A percentile compares a stretch with the other conserved stretches of the same genome.
Conservation (phyloP, 2,329 filamentous ascomycete species). For the Sporothrix humicola region DNA sequence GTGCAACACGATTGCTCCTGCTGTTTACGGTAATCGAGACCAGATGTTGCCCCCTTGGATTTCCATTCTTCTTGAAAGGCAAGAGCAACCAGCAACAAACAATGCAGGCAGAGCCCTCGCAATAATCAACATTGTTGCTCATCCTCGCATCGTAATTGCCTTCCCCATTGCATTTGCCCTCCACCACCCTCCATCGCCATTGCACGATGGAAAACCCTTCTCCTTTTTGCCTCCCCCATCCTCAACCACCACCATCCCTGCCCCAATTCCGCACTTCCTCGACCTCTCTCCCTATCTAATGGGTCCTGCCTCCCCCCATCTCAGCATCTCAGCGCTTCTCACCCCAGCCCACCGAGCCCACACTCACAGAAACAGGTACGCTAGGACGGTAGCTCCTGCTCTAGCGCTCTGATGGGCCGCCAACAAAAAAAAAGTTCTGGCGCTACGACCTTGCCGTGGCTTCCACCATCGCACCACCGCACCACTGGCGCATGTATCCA, state of each 20-base stretch:
- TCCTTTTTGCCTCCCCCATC: constrained; percentile 5
- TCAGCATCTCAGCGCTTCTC: neutral
- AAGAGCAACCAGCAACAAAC: neutral
- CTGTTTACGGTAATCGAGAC: constrained; percentile 7
- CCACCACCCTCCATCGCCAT: neutral
- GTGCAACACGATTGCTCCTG: constrained; percentile 11
- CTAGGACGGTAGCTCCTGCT: constrained; percentile 25
- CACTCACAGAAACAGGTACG: constrained; percentile 22
- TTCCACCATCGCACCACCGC: constrained; percentile 10
- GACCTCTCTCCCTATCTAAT: constrained; percentile 13
- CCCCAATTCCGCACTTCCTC: neutral
- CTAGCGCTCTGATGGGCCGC: constrained; percentile 11
- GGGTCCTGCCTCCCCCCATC: neutral
- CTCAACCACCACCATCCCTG: neutral
- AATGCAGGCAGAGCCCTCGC: neutral
- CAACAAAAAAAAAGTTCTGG: constrained; percentile 22
- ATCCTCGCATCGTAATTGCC: neutral
- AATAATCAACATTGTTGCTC: neutral
- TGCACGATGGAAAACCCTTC: neutral
- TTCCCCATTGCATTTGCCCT: neutral
- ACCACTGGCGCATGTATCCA: constrained; percentile 22
- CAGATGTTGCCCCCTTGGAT: neutral
- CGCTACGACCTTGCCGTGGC: constrained; percentile 29
- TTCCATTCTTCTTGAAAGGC: neutral
- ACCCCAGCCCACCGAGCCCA: constrained; percentile 9